Percentiles rank a stretch among this genome's conserved stretches.
phyloP scores from a whole-genome alignment of 495 filamentous ascomycete genomes.

The Xylaria intraflava region DNA sequence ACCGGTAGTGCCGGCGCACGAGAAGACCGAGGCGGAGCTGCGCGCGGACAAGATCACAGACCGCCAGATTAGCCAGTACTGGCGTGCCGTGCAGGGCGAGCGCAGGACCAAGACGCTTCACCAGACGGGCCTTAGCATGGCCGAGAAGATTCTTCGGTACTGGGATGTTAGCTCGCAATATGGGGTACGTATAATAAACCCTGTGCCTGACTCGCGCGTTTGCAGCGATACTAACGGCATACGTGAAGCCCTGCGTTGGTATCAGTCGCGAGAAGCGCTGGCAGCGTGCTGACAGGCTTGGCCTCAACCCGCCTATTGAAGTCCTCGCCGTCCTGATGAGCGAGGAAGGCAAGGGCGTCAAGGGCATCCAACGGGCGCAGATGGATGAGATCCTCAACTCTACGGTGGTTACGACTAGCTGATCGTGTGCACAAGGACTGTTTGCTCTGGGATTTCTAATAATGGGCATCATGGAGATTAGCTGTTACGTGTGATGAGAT shows the following conservation, averaged over 20 bases:
- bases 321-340: constrained; percentile 80
- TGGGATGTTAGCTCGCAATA: constrained; percentile 86
- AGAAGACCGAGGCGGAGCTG: constrained; percentile 45
- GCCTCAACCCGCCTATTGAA: constrained; percentile 80
- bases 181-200: constrained; percentile 63
- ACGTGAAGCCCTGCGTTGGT: constrained; percentile 73
- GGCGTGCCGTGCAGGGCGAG: constrained; percentile 58
- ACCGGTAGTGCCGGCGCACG: constrained; percentile 16
- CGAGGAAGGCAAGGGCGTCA: constrained; percentile 51
- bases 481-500: constrained; percentile 1
- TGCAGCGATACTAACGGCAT: constrained; percentile 9
- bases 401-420: constrained; percentile 28
- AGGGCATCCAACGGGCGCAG: constrained; percentile 55
- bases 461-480: constrained; percentile 9
- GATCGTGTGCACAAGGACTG: constrained; percentile 7
- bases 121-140: constrained; percentile 58
- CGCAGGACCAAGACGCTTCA: constrained; percentile 53
- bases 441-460: neutral
- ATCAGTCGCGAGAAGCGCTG: constrained; percentile 77
- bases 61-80: constrained; percentile 63
- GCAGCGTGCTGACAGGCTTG: constrained; percentile 73
- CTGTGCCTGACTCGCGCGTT: neutral
- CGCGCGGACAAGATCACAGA: constrained; percentile 55
- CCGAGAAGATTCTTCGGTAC: constrained; percentile 81
- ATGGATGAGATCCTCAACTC: constrained; percentile 72